These are phyloP conservation scores for Termitomyces sp. DNA, from an alignment of 768 basidiomycete species.

Conservation along the genomic window DNA sequence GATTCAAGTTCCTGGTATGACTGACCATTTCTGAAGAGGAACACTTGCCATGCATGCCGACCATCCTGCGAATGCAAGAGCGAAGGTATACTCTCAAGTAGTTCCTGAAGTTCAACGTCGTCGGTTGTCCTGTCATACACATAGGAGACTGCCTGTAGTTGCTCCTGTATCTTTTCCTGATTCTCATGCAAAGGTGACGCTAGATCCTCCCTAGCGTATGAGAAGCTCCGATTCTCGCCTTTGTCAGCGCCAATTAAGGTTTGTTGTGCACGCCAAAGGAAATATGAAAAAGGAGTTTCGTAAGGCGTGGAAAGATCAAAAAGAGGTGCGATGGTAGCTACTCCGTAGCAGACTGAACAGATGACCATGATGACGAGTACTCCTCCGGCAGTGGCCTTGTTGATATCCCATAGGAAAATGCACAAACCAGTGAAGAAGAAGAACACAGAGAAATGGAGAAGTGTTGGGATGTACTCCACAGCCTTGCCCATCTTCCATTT, in stretches of 20 bases:
- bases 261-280: neutral
- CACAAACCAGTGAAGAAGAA: constrained; percentile 9
- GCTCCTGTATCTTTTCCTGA: neutral
- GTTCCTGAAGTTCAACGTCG: constrained; percentile 1
- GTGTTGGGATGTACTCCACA: neutral
- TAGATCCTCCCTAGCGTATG: neutral
- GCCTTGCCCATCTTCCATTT: constrained; percentile 7
- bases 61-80: constrained; percentile 5
- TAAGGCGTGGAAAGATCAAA: constrained; percentile 8
- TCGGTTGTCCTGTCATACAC: constrained; percentile 6
- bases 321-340: constrained; percentile 7
- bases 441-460: neutral
- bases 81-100: constrained; percentile 7
- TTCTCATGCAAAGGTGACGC: neutral
- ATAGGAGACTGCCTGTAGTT: constrained; percentile 1
- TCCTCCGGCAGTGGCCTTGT: neutral
- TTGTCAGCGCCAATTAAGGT: neutral
- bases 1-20: neutral
- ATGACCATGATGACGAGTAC: neutral
- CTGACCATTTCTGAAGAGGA: neutral
- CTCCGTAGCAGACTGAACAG: neutral
- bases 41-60: neutral
- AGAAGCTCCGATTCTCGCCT: neutral
- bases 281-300: constrained; percentile 2
- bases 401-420: neutral